phyloP scores from a whole-genome alignment of 2,329 filamentous ascomycete species.

The Zymoseptoria ardabiliae region DNA sequence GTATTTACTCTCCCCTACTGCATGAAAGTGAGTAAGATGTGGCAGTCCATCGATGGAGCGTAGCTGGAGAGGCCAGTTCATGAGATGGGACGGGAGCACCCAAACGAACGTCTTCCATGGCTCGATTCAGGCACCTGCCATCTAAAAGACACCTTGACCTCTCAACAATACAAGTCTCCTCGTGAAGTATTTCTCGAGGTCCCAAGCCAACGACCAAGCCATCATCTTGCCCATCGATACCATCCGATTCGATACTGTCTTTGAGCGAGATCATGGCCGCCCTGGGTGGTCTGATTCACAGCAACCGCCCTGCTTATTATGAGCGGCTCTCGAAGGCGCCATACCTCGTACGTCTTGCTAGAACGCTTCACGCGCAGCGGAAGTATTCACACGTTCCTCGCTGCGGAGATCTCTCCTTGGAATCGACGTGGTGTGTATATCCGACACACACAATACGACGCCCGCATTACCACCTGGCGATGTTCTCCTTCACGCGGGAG shows the following conservation, averaged over 20 bases:
- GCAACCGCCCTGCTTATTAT: neutral
- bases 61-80: conserved; percentile 15
- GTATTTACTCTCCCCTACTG: conserved; percentile 29
- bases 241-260: neutral
- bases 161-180: neutral
- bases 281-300: neutral
- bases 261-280: neutral
- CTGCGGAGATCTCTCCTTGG: neutral
- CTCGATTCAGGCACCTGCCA: neutral
- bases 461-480: conserved; percentile 14
- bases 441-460: conserved; percentile 24
- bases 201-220: neutral
- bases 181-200: neutral
- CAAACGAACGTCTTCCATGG: conserved; percentile 7
- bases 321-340: neutral
- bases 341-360: neutral
- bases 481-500: conserved; percentile 21
- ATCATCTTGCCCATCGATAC: neutral
- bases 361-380: neutral
- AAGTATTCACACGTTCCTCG: neutral
- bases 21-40: neutral
- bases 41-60: conserved; percentile 11
- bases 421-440: conserved; percentile 14
- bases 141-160: neutral
- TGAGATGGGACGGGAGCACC: conserved; percentile 16